These are phyloP conservation scores for Adansonia gregorii DNA, from an alignment of 441 rosid species.

Conservation along the genomic window DNA sequence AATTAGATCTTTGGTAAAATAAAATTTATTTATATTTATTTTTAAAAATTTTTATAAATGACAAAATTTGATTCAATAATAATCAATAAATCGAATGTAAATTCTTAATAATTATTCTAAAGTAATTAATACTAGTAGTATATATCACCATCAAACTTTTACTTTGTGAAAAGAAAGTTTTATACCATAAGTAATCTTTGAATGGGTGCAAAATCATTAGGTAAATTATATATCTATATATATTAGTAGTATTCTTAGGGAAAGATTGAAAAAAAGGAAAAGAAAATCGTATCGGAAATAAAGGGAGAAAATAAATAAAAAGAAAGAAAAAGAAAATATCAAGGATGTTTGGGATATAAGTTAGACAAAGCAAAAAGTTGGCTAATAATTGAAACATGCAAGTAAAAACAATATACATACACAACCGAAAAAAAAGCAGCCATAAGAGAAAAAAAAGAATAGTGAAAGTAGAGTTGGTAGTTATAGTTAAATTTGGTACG, in stretches of 20 bases:
- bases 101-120: too few relatives aligned
- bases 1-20: too few relatives aligned
- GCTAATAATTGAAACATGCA: constrained; percentile 45
- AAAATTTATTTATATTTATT: too few relatives aligned
- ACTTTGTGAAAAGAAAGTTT: background rate
- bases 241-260: background rate
- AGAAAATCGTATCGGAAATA: background rate
- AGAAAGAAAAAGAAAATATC: background rate
- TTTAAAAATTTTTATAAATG: too few relatives aligned
- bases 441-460: background rate
- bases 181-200: constrained; percentile 35
- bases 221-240: background rate
- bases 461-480: constrained; percentile 17
- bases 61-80: too few relatives aligned
- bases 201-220: constrained; percentile 23
- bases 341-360: constrained; percentile 21
- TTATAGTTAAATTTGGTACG: constrained; percentile 50
- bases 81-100: too few relatives aligned
- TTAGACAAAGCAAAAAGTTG: constrained; percentile 31
- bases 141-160: background rate
- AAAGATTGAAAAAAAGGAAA: constrained; percentile 17
- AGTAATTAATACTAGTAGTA: background rate
- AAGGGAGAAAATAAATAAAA: background rate
- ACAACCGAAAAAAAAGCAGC: constrained; percentile 11
- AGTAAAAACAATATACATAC: constrained; percentile 12